phyloP scores from a whole-genome alignment of 2,329 filamentous ascomycete species.

The Zymoseptoria passerinii region DNA sequence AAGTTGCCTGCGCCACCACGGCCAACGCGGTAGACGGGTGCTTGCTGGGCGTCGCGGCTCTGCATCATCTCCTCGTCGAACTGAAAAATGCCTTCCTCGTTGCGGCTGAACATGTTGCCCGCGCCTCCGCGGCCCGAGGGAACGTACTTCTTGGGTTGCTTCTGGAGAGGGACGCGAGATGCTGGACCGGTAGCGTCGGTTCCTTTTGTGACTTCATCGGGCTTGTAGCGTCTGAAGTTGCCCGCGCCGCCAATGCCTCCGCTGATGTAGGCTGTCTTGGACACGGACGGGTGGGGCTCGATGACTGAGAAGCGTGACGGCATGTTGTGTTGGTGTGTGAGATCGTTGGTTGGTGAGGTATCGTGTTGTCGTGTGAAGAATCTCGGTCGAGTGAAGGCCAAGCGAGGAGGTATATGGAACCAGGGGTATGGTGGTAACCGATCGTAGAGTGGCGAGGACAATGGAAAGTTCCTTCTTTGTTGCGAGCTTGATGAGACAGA shows the following conservation, averaged over 20 bases:
- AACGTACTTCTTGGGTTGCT: slow-evolving; percentile 46
- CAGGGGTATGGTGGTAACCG: background rate
- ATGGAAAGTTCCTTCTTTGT: background rate
- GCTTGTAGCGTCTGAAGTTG: slow-evolving; percentile 48
- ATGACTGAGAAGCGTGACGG: slow-evolving; percentile 46
- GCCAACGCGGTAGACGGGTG: slow-evolving; percentile 57
- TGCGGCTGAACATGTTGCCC: slow-evolving; percentile 47
- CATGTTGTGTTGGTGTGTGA: slow-evolving; percentile 8
- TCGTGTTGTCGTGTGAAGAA: slow-evolving; percentile 8
- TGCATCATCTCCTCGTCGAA: slow-evolving; percentile 60
- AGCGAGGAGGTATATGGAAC: background rate
- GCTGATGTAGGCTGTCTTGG: slow-evolving; percentile 41
- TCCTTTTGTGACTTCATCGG: slow-evolving; percentile 46
- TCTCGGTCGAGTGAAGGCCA: background rate
- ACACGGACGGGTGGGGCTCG: slow-evolving; percentile 54
- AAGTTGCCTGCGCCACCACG: slow-evolving; percentile 54
- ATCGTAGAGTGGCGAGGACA: background rate
- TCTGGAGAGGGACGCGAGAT: slow-evolving; percentile 40
- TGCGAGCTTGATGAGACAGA: background rate
- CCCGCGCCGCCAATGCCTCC: slow-evolving; percentile 52
- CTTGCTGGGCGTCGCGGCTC: slow-evolving; percentile 37
- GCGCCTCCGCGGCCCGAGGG: slow-evolving; percentile 50
- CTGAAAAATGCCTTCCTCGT: slow-evolving; percentile 53
- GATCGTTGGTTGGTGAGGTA: slow-evolving; percentile 2
- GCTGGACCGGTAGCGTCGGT: slow-evolving; percentile 40